phyloP scores from a whole-genome alignment of 2,329 filamentous ascomycete species.

The Pestalotiopsis sp. region DNA sequence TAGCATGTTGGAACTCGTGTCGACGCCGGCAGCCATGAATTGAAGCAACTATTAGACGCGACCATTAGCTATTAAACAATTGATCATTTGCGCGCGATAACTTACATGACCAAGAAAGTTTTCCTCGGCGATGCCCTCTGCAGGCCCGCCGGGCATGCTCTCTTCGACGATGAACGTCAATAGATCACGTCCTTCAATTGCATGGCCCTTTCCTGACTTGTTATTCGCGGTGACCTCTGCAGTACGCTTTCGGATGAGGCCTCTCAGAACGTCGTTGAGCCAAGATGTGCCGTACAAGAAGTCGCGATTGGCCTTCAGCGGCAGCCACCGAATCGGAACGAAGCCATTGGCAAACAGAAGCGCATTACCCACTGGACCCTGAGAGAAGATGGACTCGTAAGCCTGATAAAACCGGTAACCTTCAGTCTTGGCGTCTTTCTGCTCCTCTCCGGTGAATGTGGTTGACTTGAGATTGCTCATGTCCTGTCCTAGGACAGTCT shows the following conservation, averaged over 20 bases:
- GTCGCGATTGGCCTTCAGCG: constrained; percentile 17
- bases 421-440: background rate
- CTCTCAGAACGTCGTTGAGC: constrained; percentile 13
- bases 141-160: constrained; percentile 18
- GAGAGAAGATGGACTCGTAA: constrained; percentile 17
- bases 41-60: constrained; percentile 2
- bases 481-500: constrained; percentile 9
- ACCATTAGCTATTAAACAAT: background rate
- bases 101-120: constrained; percentile 17
- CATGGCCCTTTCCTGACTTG: constrained; percentile 3
- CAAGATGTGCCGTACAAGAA: constrained; percentile 18
- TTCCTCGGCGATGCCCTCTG: constrained; percentile 18
- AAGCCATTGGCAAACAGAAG: constrained; percentile 18
- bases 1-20: constrained; percentile 20
- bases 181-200: constrained; percentile 14
- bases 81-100: too few relatives aligned
- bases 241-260: background rate
- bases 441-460: background rate
- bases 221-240: background rate
- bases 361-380: constrained; percentile 1
- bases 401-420: constrained; percentile 19
- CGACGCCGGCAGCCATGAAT: constrained; percentile 19
- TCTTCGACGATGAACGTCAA: constrained; percentile 18
- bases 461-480: background rate
- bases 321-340: constrained; percentile 19